Percentiles rank a stretch among this genome's conserved stretches.
phyloP scores from a whole-genome alignment of 306 rosid genomes.

The Gleditsia sinensis region DNA sequence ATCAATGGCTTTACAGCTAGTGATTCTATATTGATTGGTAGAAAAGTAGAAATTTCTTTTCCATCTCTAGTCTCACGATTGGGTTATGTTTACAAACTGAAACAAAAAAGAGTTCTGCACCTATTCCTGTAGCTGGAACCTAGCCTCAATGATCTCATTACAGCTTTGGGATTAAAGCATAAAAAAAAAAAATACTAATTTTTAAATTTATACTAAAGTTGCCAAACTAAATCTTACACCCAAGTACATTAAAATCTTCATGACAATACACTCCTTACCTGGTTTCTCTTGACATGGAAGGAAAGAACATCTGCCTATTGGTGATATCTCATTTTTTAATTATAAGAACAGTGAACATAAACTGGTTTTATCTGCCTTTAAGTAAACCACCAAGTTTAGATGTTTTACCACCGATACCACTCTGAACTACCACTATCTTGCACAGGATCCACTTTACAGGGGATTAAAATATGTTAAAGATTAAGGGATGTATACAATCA shows the following conservation, averaged over 20 bases:
- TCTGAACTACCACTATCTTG: background rate
- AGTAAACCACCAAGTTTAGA: background rate
- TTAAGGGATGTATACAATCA: background rate
- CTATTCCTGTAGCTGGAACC: background rate
- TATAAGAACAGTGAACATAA: background rate
- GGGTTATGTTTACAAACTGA: background rate
- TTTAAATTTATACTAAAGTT: background rate
- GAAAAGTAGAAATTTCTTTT: background rate
- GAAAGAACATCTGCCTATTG: slow-evolving; percentile 8
- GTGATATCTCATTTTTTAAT: background rate
- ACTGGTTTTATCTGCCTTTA: background rate
- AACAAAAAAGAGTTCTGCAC: background rate
- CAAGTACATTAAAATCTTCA: background rate
- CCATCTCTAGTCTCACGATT: background rate
- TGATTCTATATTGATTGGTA: background rate
- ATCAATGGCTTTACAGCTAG: background rate
- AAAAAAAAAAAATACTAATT: background rate
- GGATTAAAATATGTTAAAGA: background rate
- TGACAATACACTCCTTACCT: background rate
- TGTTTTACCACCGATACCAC: background rate
- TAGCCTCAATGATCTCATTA: background rate
- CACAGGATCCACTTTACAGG: background rate
- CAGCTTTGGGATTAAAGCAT: background rate
- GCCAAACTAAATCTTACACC: background rate
- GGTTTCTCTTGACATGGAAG: background rate